These are phyloP conservation scores for Mucor indicus DNA, from an alignment of 371 early-diverging fungal species.

Conservation along the genomic window DNA sequence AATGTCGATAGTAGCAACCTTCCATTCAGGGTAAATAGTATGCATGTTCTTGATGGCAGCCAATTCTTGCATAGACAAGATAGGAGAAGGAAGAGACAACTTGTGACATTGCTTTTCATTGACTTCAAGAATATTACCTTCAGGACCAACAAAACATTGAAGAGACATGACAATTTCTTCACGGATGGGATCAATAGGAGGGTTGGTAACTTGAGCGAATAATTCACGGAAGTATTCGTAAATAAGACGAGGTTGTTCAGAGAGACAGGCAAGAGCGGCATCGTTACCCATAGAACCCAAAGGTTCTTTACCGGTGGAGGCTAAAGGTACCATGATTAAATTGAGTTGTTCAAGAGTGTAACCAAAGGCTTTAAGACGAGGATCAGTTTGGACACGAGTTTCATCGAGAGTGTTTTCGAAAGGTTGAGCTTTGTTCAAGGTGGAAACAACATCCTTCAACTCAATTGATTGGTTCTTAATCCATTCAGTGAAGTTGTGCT, in stretches of 20 bases:
- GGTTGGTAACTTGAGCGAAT: constrained; percentile 97
- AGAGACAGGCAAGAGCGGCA: constrained; percentile 90
- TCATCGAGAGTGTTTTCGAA: constrained; percentile 37
- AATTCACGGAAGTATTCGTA: constrained; percentile 97
- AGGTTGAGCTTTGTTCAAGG: constrained; percentile 1
- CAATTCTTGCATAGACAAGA: constrained; percentile 81
- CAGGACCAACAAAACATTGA: constrained; percentile 92
- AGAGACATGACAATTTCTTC: constrained; percentile 97
- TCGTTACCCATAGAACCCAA: constrained; percentile 98
- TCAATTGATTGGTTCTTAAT: constrained; percentile 73
- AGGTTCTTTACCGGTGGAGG: constrained; percentile 87
- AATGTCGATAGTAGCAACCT: constrained; percentile 81
- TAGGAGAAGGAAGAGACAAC: constrained; percentile 79
- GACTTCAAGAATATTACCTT: constrained; percentile 90
- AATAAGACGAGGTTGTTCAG: constrained; percentile 81
- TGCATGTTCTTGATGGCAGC: constrained; percentile 72
- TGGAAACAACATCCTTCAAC: constrained; percentile 56
- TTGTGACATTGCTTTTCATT: constrained; percentile 75
- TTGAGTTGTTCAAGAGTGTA: constrained; percentile 93
- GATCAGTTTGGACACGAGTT: constrained; percentile 62
- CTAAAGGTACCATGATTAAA: constrained; percentile 85
- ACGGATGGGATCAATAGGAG: constrained; percentile 97
- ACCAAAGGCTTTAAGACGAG: constrained; percentile 85
- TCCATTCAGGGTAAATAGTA: constrained; percentile 67
- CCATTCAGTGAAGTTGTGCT: constrained; percentile 82